These are phyloP conservation scores for Pilatotrama ljubarskyi DNA, from an alignment of 768 basidiomycete species.

Conservation along the genomic window DNA sequence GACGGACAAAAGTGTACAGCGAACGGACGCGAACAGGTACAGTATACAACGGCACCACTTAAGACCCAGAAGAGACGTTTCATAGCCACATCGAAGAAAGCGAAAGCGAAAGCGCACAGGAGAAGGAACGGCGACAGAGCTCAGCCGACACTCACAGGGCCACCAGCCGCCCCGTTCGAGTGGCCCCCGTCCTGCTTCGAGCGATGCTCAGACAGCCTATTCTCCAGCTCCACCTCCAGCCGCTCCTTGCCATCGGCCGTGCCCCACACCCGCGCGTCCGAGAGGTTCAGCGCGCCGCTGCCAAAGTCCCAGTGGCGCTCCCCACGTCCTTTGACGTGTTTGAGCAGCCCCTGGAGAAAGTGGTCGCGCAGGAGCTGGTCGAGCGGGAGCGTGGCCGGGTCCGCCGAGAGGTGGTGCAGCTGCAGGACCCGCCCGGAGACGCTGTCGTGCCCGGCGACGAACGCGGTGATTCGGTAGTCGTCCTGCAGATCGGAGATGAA, in stretches of 20 bases:
- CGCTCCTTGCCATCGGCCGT: constrained; percentile 25
- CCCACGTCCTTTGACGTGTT: constrained; percentile 36
- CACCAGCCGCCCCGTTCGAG: no score
- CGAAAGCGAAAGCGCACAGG: no score
- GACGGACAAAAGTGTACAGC: no score
- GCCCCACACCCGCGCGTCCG: constrained; percentile 27
- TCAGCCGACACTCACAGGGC: background rate
- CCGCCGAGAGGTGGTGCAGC: constrained; percentile 31
- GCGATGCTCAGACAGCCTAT: constrained; percentile 24
- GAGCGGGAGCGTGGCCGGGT: constrained; percentile 33
- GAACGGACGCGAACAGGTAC: no score
- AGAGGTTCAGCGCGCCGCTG: constrained; percentile 21
- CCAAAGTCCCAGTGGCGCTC: constrained; percentile 32
- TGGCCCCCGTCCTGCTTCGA: constrained; percentile 17
- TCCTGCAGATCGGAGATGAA: constrained; percentile 23
- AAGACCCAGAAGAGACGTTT: no score
- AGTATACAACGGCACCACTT: background rate
- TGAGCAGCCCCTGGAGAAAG: constrained; percentile 35
- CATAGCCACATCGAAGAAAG: no score
- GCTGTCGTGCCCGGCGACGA: constrained; percentile 30
- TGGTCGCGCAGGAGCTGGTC: constrained; percentile 36
- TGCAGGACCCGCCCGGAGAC: constrained; percentile 29
- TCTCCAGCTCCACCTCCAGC: constrained; percentile 30
- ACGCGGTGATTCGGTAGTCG: constrained; percentile 33
- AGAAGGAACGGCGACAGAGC: background rate